Conservation (phyloP, 331 rosid genomes). For the Phaseolus coccineus region DNA sequence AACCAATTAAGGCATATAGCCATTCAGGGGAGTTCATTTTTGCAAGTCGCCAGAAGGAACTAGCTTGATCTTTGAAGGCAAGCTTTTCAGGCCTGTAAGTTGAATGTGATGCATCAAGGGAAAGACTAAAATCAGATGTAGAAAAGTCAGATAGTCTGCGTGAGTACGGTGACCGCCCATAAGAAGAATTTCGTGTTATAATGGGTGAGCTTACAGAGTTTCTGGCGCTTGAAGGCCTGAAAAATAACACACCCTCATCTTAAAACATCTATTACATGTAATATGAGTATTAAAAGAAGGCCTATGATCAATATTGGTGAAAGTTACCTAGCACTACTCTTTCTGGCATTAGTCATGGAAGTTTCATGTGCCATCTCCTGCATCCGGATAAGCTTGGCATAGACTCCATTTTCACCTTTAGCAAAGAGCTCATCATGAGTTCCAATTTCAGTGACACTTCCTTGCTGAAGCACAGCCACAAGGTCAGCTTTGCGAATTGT, state of each 20-base stretch:
- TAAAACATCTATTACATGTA: neutral
- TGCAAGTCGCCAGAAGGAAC: constrained; percentile 96
- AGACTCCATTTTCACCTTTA: constrained; percentile 85
- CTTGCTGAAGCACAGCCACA: constrained; percentile 89
- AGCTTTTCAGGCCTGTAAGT: constrained; percentile 79
- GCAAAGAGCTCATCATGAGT: constrained; percentile 88
- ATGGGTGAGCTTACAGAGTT: constrained; percentile 98
- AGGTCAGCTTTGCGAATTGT: constrained; percentile 95
- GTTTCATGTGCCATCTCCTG: constrained; percentile 90
- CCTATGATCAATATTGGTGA: constrained; percentile 13
- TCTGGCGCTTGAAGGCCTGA: constrained; percentile 94
- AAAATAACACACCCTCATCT: constrained; percentile 33
- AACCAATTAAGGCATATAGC: constrained; percentile 84
- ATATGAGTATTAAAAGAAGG: neutral
- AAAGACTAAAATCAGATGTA: constrained; percentile 86
- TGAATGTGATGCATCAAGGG: constrained; percentile 77
- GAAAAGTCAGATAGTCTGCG: constrained; percentile 93
- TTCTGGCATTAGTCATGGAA: constrained; percentile 85
- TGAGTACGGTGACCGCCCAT: constrained; percentile 96
- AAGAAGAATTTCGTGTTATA: constrained; percentile 86
- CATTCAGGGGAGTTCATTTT: constrained; percentile 97
- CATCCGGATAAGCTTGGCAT: constrained; percentile 87
- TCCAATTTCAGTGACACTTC: constrained; percentile 85
- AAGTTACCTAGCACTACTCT: constrained; percentile 90
- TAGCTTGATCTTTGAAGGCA: constrained; percentile 90